Base-by-base conservation (phyloP, 495 filamentous ascomycete genomes). In the Aspergillus ostianus region DNA sequence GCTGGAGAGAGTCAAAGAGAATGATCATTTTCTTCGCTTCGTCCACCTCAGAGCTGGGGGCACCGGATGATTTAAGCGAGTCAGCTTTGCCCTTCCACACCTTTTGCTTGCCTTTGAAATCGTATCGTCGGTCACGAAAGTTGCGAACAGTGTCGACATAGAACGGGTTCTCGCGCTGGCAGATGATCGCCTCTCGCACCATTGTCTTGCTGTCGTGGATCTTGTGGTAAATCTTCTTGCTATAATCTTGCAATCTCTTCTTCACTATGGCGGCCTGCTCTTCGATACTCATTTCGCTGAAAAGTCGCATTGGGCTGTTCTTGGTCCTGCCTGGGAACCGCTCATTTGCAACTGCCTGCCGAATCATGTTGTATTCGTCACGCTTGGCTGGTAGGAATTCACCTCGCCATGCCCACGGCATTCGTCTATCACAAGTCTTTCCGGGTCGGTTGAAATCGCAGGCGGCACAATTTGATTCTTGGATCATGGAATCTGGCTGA, bases 331-430 rank as follows among this genome's bases (percentile, higher is more conserved):
- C 85, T 0, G 94, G 94, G 66, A 99, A 99, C 47, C 76, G 84
- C 69, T 99, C 94, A 55, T 96, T 98, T 66, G 91, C 88, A n/a
- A 97, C 82, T 4, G 93, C 87, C 65, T 92, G 86, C 57, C 90
- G 83, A 63, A 99, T 95, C 94, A 99, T 99, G 74, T 97, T 98
- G 78, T 99, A 99, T 67, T 99, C 94, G 66, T 98, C 92, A 55
- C 90, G 84, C 66, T 98, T 97, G 6, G 94, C 92, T 27, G 94
- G 94, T 54, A 99, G 77, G 60, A 96, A 99, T 75, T 99, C 94
- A 67, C 95, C 94, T 84, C 94, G 85, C 94, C 94, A 99, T 2
- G 95, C 84, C 94, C 94, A 99, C 7, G 95, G 95, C 74, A 99
- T 76, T 67, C 94, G 82, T 65, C 94, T 84, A 75, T 99, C 94